These are phyloP conservation scores for Pluteus cervinus DNA, from an alignment of 768 basidiomycete genomes.

Conservation along the genomic window DNA sequence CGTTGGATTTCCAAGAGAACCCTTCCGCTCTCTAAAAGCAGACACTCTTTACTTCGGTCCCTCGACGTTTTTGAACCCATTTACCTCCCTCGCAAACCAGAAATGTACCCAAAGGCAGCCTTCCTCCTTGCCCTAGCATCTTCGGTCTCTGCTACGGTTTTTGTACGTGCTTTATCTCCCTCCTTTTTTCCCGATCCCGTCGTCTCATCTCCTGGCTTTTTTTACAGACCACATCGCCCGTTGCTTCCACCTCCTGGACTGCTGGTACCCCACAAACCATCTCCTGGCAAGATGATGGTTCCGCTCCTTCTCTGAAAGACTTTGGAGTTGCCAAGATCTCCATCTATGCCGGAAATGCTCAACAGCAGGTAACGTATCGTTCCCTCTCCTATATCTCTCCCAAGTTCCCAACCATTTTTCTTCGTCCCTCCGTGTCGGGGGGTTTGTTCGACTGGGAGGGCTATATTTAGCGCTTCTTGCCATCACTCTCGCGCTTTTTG, in stretches of 20 bases:
- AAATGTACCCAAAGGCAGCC: conserved; percentile 48
- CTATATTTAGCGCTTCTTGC: too few species aligned
- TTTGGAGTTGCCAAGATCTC: conserved; percentile 49
- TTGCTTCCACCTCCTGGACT: conserved; percentile 34
- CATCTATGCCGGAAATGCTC: conserved; percentile 59
- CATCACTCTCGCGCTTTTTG: too few species aligned
- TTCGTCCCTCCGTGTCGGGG: too few species aligned
- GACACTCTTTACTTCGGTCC: conserved; percentile 29
- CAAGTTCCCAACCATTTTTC: not conserved
- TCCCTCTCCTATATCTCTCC: conserved; percentile 7
- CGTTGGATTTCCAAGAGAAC: conserved; percentile 17
- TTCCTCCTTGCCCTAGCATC: conserved; percentile 46
- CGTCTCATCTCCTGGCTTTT: conserved; percentile 6
- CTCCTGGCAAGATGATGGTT: conserved; percentile 53
- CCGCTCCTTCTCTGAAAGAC: conserved; percentile 36
- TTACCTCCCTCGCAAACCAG: conserved; percentile 11
- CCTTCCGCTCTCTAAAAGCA: conserved; percentile 31
- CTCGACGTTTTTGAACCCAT: too few species aligned
- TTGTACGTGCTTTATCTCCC: conserved; percentile 33
- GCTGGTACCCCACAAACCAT: conserved; percentile 47
- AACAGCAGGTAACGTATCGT: conserved; percentile 65
- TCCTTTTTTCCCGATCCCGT: conserved; percentile 3
- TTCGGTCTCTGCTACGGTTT: conserved; percentile 50
- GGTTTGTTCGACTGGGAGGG: too few species aligned
- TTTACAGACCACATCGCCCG: conserved; percentile 53